Evolutionary conservation across 345 rosid genomes (phyloP), one percentile per base, ranked within the genome.

Genomic region (Syzygium aqueum): DNA sequence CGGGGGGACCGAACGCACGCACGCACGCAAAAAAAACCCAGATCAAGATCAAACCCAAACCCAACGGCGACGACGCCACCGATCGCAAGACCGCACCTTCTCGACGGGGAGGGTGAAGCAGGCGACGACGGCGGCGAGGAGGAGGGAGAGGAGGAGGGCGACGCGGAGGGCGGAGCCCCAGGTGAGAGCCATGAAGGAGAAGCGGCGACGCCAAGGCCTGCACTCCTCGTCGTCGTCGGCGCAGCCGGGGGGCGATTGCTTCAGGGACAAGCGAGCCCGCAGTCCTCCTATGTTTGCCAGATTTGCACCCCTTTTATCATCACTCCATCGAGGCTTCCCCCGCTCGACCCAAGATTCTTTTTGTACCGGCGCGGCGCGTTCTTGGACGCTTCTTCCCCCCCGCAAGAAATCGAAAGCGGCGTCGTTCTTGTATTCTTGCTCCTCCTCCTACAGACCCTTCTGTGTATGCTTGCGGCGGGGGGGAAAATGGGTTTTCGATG

Each of bases 41-140:
- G 21, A 86, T 67, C 54, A 52, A 51, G 25, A 86, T 40, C 59
- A 37, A 67, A 51, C 77, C 84, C 22, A 22, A 52, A 86, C 51
- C 30, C 59, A 33, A 51, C 50, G 12, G 77, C 77, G 22, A 11
- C 25, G 25, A 73, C 46, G 37, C 25, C 22, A 73, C 14, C 6
- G 6, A 51, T 16, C 27, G 14, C 27, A 80, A 86, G 40, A 84
- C 7, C 67, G 49, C 25, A 95, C 99, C 98, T 96, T 92, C 87
- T 98, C 98, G 7, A 98, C 94, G 77, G 99, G 99, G 88, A 96
- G 97, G 85, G 98, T 95, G 92, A 92, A 95, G 85, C 94, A 96
- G 89, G 98, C 99, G 88, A 92, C 85, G 89, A 93, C 88, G 84
- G 91, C 93, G 84, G 96, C 96, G 87, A 94, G 95, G 15, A 94